Base-by-base conservation (phyloP, 257 asterid genomes). In the Paulownia fortunei region DNA sequence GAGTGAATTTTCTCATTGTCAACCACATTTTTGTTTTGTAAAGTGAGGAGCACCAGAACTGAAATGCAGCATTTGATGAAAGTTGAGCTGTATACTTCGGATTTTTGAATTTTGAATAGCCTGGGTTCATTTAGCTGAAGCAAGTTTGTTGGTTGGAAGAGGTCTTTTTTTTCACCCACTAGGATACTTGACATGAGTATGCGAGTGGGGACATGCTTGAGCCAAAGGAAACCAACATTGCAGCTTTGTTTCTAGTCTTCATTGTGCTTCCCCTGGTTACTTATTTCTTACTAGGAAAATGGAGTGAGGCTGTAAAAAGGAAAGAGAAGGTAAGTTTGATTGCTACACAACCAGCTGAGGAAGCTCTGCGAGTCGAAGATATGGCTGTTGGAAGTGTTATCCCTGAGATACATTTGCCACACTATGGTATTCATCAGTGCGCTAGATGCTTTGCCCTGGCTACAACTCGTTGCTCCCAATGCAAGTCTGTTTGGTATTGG, bases 401-500 rank as follows among this genome's bases (percentile, higher is more conserved):
- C 62, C 90, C 91, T 73, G 74, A 73, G 15, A 54, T 76, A 49
- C 86, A 85, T 77, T 61, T 86, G 75, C 90, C 90, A 19, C 90
- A 75, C 80, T 81, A 11, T 69, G 84, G 81, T 46, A 37, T 51
- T 80, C 87, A 19, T 74, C 85, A 82, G 51, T 93, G 98, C 79
- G 94, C 92, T 37, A 86, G 84, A 78, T 93, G 98, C 89, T 87
- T 55, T 37, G 81, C 84, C 85, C 89, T 88, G 32, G 90, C 94
- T 52, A 78, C 82, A 30, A 93, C 97, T 76, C 96, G 97, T 76
- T 91, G 98, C 88, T 84, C 92, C 7, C 87, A 67, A 21, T 93
- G 98, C 94, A 93, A 93, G 85, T 86, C 94, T 41, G 86, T 87
- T 85, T 89, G 97, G 81, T 93, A 93, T 78, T 93, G 98, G 98